Evolutionary conservation across 495 filamentous ascomycete species (phyloP).

Genomic region (Amniculicola lignicola): DNA sequence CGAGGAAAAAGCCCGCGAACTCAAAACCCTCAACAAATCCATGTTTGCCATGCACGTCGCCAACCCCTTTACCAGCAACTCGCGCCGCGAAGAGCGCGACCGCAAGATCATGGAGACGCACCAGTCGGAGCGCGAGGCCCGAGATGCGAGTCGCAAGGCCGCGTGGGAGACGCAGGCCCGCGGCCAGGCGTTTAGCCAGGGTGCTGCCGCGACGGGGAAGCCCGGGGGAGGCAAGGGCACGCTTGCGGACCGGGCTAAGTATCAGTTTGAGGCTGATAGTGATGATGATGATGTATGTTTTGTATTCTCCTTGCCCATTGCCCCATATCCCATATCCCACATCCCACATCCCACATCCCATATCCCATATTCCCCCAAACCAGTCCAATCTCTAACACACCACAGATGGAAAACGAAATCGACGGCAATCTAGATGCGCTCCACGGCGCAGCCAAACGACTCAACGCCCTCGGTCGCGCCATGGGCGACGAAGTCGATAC

Average conservation of each 20-base stretch:
- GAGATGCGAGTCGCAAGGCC: conserved; percentile 65
- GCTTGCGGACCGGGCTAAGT: conserved; percentile 67
- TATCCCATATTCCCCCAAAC: not conserved
- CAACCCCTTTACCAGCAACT: conserved; percentile 25
- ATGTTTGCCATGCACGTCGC: conserved; percentile 63
- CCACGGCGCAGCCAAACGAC: conserved; percentile 43
- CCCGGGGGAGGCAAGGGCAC: conserved; percentile 48
- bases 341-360: too few relatives aligned
- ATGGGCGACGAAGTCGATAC: conserved; percentile 71
- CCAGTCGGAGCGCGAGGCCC: conserved; percentile 60
- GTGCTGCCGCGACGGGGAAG: conserved; percentile 40
- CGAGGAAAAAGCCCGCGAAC: conserved; percentile 68
- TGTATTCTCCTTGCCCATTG: too few relatives aligned
- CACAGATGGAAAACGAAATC: conserved; percentile 56
- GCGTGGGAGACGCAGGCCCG: conserved; percentile 57
- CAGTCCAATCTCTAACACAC: not conserved
- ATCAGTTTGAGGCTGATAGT: conserved; percentile 74
- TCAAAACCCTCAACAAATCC: conserved; percentile 72
- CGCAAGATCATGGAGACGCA: conserved; percentile 59
- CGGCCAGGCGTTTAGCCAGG: conserved; percentile 59
- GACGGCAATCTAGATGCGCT: conserved; percentile 39
- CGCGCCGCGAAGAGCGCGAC: conserved; percentile 59
- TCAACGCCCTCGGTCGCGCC: conserved; percentile 66
- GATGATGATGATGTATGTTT: too few relatives aligned
- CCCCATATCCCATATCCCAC: too few relatives aligned